A percentile compares a stretch with the other conserved stretches of the same genome.
Conservation (phyloP, 192 early-diverging fungal species). For the Linnemannia exigua region DNA sequence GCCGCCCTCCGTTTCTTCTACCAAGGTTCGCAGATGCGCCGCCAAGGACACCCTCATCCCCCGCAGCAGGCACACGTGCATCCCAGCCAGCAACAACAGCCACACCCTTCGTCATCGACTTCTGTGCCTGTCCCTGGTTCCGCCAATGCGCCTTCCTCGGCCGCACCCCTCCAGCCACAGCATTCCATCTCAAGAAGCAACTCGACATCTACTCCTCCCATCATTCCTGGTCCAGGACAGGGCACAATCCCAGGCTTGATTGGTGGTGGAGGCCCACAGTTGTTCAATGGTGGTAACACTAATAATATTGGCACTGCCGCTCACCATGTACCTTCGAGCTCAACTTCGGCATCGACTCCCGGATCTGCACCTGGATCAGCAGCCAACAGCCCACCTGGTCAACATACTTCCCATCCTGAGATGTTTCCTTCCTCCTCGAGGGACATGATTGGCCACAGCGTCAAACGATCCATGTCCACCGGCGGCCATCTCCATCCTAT, state of each 20-base stretch:
- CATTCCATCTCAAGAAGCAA: background rate
- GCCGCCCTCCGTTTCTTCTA: conserved; percentile 55
- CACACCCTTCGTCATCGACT: background rate
- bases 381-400: conserved; percentile 45
- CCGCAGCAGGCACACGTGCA: conserved; percentile 1
- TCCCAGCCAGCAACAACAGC: no score
- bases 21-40: conserved; percentile 48
- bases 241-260: conserved; percentile 43
- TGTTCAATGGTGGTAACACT: background rate
- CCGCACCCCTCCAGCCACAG: background rate
- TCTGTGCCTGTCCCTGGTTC: background rate
- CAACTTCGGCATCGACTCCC: conserved; percentile 15
- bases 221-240: conserved; percentile 52
- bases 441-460: background rate
- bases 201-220: conserved; percentile 31
- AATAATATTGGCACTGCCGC: background rate
- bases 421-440: background rate
- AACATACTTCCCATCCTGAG: conserved; percentile 8
- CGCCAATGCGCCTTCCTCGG: background rate
- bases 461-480: conserved; percentile 31
- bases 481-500: conserved; percentile 46
- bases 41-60: conserved; percentile 15
- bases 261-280: background rate
- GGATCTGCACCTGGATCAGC: conserved; percentile 37
- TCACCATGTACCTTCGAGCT: background rate